Evolutionary conservation across 176 grass and related monocot species (phyloP).

Genomic region (Thinopyrum elongatum): DNA sequence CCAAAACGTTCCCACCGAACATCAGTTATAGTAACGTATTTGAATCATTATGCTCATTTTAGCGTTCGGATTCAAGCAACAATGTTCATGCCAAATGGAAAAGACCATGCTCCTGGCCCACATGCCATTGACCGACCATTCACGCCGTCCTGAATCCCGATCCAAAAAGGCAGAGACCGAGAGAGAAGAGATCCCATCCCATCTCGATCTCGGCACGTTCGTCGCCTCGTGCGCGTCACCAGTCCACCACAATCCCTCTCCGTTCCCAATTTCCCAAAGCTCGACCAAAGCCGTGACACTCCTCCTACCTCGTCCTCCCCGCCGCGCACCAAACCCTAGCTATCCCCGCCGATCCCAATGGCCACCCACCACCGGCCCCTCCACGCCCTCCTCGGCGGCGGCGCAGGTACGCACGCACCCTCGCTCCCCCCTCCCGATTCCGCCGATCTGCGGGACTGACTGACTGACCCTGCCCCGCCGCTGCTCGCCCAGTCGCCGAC

Average conservation of each 20-base stretch:
- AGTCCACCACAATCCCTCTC: neutral
- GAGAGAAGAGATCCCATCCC: neutral
- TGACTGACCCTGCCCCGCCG: neutral
- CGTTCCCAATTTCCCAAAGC: conserved; percentile 36
- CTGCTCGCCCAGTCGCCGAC: conserved; percentile 65
- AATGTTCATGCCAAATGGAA: neutral
- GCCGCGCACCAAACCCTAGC: conserved; percentile 26
- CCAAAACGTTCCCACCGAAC: too few relatives aligned
- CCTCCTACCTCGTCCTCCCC: neutral
- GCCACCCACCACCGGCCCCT: conserved; percentile 52
- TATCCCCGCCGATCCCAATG: conserved; percentile 26
- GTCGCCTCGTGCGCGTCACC: conserved; percentile 15
- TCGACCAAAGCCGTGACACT: neutral
- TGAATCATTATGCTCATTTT: too few relatives aligned
- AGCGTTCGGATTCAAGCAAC: too few relatives aligned
- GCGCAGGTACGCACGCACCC: conserved; percentile 49
- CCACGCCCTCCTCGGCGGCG: conserved; percentile 72
- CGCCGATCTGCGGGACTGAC: conserved; percentile 14
- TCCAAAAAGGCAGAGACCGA: neutral
- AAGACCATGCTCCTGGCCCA: neutral
- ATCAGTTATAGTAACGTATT: too few relatives aligned
- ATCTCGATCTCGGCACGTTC: neutral
- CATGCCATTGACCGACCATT: neutral
- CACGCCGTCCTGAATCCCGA: conserved; percentile 22
- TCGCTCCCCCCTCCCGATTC: neutral